Evolutionary conservation across 2,329 filamentous ascomycete species (phyloP).

Genomic region (Penicillium polonicum): DNA sequence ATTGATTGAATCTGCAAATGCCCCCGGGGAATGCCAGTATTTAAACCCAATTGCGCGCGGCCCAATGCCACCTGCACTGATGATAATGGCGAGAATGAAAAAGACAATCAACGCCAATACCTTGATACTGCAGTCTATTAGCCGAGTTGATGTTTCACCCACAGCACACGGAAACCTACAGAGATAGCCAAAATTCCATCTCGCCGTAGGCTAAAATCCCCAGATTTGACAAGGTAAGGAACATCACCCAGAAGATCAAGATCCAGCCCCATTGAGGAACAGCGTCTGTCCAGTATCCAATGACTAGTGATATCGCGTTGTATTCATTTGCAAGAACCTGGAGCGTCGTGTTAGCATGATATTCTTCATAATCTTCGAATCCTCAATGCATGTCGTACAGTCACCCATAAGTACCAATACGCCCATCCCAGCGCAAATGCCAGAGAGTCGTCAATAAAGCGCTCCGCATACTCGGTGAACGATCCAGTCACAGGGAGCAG

Average conservation of each 20-base stretch:
- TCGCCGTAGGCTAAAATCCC: slow-evolving; percentile 54
- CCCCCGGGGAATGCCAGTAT: slow-evolving; percentile 39
- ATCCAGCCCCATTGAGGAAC: slow-evolving; percentile 50
- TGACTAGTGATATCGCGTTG: slow-evolving; percentile 47
- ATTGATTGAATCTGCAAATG: slow-evolving; percentile 37
- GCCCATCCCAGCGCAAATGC: slow-evolving; percentile 70
- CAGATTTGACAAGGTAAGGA: slow-evolving; percentile 43
- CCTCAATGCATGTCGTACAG: slow-evolving; percentile 18
- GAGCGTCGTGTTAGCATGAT: not conserved
- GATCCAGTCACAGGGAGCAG: slow-evolving; percentile 69
- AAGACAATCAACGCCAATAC: slow-evolving; percentile 33
- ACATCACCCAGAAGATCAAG: slow-evolving; percentile 48
- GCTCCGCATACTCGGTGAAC: slow-evolving; percentile 68
- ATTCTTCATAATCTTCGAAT: not conserved
- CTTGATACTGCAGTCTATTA: slow-evolving; percentile 30
- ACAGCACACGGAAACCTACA: slow-evolving; percentile 22
- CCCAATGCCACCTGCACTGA: slow-evolving; percentile 35
- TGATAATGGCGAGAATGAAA: slow-evolving; percentile 36
- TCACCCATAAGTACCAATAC: slow-evolving; percentile 57
- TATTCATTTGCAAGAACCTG: slow-evolving; percentile 46
- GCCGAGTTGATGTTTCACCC: not conserved
- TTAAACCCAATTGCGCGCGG: slow-evolving; percentile 35
- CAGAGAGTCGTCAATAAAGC: slow-evolving; percentile 70
- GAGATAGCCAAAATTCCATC: slow-evolving; percentile 49
- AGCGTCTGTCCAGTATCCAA: slow-evolving; percentile 47